Evolutionary conservation across 2,329 filamentous ascomycete species (phyloP).

Genomic region (Xylaria sp.): DNA sequence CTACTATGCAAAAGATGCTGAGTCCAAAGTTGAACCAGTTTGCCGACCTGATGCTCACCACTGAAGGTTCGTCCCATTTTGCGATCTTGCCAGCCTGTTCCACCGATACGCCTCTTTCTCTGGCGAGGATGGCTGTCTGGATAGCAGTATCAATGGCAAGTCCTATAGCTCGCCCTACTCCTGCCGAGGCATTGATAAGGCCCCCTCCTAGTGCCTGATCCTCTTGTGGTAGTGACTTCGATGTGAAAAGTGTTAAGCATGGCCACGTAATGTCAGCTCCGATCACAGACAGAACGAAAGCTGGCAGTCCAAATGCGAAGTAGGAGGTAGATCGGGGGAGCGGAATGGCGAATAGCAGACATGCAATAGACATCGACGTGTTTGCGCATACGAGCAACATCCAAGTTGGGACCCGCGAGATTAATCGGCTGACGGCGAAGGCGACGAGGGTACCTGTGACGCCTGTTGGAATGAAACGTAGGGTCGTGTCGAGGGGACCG

Average conservation of each 20-base stretch:
- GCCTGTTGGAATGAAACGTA: constrained; percentile 75
- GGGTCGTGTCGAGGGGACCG: constrained; percentile 71
- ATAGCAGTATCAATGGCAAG: constrained; percentile 73
- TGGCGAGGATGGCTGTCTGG: constrained; percentile 70
- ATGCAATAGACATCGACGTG: constrained; percentile 63
- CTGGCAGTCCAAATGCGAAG: constrained; percentile 73
- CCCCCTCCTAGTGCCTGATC: constrained; percentile 77
- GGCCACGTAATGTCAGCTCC: constrained; percentile 76
- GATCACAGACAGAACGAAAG: constrained; percentile 73
- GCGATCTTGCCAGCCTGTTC: constrained; percentile 56
- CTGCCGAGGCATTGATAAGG: constrained; percentile 73
- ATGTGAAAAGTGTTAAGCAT: constrained; percentile 72
- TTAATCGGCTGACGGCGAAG: constrained; percentile 64
- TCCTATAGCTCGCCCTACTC: constrained; percentile 73
- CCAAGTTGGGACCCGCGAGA: constrained; percentile 67
- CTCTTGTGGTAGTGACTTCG: constrained; percentile 68
- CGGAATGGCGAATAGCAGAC: constrained; percentile 71
- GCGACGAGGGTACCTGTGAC: constrained; percentile 68
- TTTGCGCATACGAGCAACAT: constrained; percentile 69
- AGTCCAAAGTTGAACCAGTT: constrained; percentile 65
- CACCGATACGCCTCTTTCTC: constrained; percentile 57
- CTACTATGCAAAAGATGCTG: constrained; percentile 54
- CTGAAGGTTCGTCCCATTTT: constrained; percentile 58
- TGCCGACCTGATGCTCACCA: constrained; percentile 61
- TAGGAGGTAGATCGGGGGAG: constrained; percentile 71